Base-by-base conservation (phyloP, 768 basidiomycete species). In the Trametes gibbosa region DNA sequence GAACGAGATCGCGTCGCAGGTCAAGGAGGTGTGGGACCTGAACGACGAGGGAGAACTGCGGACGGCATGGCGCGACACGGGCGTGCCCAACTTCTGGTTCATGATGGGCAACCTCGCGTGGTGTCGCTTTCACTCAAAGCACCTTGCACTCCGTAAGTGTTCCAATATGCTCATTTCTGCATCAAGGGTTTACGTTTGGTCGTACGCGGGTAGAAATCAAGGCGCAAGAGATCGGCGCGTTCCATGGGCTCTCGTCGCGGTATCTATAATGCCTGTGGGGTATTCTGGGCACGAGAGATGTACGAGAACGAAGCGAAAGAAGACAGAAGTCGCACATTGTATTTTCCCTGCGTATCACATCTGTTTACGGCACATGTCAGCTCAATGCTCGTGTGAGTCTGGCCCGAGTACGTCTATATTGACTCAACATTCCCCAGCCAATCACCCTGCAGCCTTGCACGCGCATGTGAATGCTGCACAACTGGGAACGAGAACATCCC, bases 121-220 rank as follows among this genome's bases (percentile, higher is more conserved):
- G 61, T 82, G 81, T 57, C 77, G 87, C 0, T 88, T 87, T 77
- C 78, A 86, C 69, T 88, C 87, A 5, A 86, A 81, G 57, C 84
- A 84, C 64, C 50, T 88, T 37, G 86, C 84, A 0, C 74, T 87
- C 47, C 85, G 85, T 88, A 66, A 66, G 85, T 81, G 4, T 54
- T 25, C 43, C 16, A 35, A 6, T 42, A 19, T 29, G 3, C 42
- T 43, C 42, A 5, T 8, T 23, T 24, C 17, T 12, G 10, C 21
- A 10, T 1, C 0, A 21, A 1, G n/a, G 2, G 34, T 14, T 47
- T 4, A 35, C n/a, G 43, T 2, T 40, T 32, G 27, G 45, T 21
- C 17, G 9, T 17, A 3, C 37, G 6, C 50, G 19, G 19, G 16
- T 49, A 88, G 87, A 89, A 72, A 88, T 89, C 68, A 88, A 87